These are phyloP conservation scores for Gastrolobium bilobum DNA, from an alignment of 306 rosid species.

Conservation along the genomic window DNA sequence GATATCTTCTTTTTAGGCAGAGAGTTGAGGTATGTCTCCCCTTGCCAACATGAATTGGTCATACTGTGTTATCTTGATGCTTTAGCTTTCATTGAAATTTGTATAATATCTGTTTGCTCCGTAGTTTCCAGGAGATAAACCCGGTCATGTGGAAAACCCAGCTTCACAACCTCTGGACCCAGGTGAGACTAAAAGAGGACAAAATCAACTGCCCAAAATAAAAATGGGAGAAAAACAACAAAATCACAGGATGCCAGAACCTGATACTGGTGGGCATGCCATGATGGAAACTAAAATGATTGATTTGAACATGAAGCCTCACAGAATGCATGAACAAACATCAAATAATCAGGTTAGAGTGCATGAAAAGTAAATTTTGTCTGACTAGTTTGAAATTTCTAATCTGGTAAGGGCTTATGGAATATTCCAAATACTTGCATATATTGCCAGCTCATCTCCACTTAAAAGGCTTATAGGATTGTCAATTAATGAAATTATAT, in stretches of 20 bases:
- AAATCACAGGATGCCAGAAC: constrained; percentile 62
- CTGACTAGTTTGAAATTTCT: background rate
- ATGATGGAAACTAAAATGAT: constrained; percentile 69
- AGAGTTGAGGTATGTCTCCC: constrained; percentile 77
- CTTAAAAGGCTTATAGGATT: background rate
- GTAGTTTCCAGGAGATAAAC: constrained; percentile 88
- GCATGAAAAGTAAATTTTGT: background rate
- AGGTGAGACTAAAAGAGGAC: constrained; percentile 59
- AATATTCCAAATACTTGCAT: constrained; percentile 1
- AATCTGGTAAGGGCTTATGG: background rate
- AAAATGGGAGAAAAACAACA: constrained; percentile 58
- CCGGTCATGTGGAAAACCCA: constrained; percentile 54
- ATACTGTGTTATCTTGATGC: constrained; percentile 23
- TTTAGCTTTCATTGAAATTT: background rate
- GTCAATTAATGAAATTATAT: background rate
- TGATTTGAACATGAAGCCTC: constrained; percentile 84
- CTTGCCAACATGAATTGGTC: constrained; percentile 16
- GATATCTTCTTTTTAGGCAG: constrained; percentile 84
- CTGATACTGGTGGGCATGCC: constrained; percentile 63
- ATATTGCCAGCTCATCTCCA: background rate
- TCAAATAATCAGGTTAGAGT: constrained; percentile 75
- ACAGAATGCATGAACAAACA: constrained; percentile 69
- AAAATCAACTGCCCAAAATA: constrained; percentile 49
- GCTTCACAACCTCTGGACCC: constrained; percentile 53
- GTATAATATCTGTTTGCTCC: constrained; percentile 38